phyloP scores from a whole-genome alignment of 2,329 filamentous ascomycete genomes.

The Sporothrix brasiliensis region DNA sequence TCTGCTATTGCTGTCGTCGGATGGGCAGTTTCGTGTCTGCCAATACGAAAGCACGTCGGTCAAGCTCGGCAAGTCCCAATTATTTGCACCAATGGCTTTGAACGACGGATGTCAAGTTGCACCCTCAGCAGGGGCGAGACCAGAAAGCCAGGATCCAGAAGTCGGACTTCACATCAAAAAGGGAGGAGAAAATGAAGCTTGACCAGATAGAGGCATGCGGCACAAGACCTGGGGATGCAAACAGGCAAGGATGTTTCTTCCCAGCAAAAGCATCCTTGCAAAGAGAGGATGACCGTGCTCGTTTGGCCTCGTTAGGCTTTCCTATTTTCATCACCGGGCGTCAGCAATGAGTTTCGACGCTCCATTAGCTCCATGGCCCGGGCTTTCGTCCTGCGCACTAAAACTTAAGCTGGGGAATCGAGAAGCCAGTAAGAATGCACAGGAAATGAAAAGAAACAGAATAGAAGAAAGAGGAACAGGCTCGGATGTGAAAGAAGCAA shows the following conservation, averaged over 20 bases:
- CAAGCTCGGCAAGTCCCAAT: too few relatives aligned
- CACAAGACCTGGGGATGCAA: not conserved
- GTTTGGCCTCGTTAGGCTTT: not conserved
- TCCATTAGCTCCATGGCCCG: not conserved
- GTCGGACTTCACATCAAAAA: not conserved
- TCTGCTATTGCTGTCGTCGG: not conserved
- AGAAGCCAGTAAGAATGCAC: not conserved
- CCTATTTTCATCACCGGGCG: slow-evolving; percentile 15
- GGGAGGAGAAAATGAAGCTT: not conserved
- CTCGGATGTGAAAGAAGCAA: not conserved
- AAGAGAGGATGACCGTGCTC: not conserved
- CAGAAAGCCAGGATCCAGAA: not conserved
- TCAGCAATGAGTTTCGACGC: not conserved
- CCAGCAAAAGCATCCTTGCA: slow-evolving; percentile 9
- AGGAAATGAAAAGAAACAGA: not conserved
- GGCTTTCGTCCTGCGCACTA: slow-evolving; percentile 3
- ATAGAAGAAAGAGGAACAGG: not conserved
- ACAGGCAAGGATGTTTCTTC: not conserved
- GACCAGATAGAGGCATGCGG: not conserved
- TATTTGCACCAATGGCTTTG: not conserved
- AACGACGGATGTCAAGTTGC: not conserved
- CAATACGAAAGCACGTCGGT: not conserved
- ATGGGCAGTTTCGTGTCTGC: not conserved
- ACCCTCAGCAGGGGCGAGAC: not conserved
- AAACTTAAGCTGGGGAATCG: not conserved